These are phyloP conservation scores for Thoreauomyces humboldtii DNA, from an alignment of 192 early-diverging fungal species.

Conservation along the genomic window DNA sequence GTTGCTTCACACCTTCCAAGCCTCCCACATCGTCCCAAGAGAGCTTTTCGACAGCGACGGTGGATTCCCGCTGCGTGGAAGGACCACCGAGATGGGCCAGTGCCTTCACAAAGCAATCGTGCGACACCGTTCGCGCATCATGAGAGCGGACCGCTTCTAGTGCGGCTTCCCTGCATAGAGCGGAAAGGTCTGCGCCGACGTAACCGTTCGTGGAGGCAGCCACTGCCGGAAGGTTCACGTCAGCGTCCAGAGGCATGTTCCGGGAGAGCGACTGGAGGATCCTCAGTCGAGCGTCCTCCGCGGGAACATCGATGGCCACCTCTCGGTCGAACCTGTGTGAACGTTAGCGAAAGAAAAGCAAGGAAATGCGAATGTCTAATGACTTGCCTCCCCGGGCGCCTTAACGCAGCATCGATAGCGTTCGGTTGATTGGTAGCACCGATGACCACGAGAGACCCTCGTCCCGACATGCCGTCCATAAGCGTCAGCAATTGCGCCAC, in stretches of 20 bases:
- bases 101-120: constrained; percentile 64
- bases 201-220: constrained; percentile 77
- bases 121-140: constrained; percentile 37
- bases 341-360: background rate
- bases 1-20: constrained; percentile 73
- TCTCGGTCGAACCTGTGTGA: constrained; percentile 90
- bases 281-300: constrained; percentile 51
- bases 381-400: constrained; percentile 73
- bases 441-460: constrained; percentile 66
- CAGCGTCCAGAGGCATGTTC: constrained; percentile 50
- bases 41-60: constrained; percentile 48
- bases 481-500: constrained; percentile 86
- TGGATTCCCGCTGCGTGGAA: constrained; percentile 60
- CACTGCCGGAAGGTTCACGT: constrained; percentile 50
- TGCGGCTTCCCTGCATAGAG: constrained; percentile 81
- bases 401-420: constrained; percentile 75
- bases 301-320: constrained; percentile 75
- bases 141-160: constrained; percentile 36
- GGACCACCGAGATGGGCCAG: constrained; percentile 59
- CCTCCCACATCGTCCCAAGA: constrained; percentile 90
- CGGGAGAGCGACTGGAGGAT: constrained; percentile 62
- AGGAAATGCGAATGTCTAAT: background rate
- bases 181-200: constrained; percentile 89
- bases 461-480: constrained; percentile 78
- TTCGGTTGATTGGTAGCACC: constrained; percentile 91